Conservation (phyloP, 371 early-diverging fungal genomes). For the Mortierella sp. region DNA sequence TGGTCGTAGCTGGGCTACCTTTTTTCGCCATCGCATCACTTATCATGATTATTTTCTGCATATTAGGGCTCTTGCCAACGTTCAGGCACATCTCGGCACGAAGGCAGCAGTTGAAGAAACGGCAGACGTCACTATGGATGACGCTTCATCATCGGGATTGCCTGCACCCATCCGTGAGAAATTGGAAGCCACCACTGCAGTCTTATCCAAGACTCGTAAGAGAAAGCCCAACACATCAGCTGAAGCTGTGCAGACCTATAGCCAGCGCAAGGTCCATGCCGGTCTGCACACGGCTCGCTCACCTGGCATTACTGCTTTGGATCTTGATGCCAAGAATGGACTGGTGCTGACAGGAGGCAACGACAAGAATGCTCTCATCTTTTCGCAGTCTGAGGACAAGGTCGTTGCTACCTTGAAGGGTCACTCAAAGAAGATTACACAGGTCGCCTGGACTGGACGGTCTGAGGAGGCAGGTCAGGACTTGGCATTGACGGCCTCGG, state of each 20-base stretch:
- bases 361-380: constrained; percentile 82
- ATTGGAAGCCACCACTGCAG: constrained; percentile 68
- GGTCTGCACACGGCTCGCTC: constrained; percentile 81
- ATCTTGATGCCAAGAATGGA: constrained; percentile 69
- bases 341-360: constrained; percentile 84
- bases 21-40: background rate
- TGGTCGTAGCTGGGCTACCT: background rate
- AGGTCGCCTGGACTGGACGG: constrained; percentile 75
- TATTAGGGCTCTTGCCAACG: constrained; percentile 70
- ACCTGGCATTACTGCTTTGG: constrained; percentile 83
- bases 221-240: constrained; percentile 83
- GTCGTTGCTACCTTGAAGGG: constrained; percentile 81
- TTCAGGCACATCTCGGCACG: constrained; percentile 76
- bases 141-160: constrained; percentile 52
- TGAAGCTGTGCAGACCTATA: constrained; percentile 75
- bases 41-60: background rate
- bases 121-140: constrained; percentile 76
- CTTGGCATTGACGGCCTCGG: constrained; percentile 78
- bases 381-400: constrained; percentile 71
- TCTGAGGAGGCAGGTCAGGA: constrained; percentile 62
- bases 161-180: constrained; percentile 65
- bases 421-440: constrained; percentile 82
- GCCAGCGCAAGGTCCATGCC: constrained; percentile 63
- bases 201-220: constrained; percentile 79
- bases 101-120: constrained; percentile 57